Conservation (phyloP, 2,329 filamentous ascomycete genomes). For the Macrophomina tecta region DNA sequence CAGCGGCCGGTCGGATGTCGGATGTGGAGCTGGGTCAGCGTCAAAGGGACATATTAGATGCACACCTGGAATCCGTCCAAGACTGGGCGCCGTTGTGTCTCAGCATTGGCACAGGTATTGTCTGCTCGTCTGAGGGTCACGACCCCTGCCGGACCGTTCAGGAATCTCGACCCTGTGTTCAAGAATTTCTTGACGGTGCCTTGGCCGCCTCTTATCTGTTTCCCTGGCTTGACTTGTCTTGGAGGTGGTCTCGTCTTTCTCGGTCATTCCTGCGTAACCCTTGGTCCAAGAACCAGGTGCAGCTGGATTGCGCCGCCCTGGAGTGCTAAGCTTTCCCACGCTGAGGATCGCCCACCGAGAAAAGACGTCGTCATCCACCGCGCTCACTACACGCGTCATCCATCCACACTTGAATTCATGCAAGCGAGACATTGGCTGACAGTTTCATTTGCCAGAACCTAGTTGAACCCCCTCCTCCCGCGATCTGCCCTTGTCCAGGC, state of each 20-base stretch:
- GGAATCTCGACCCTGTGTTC: conserved; percentile 23
- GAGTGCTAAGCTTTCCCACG: conserved; percentile 18
- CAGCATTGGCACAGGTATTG: conserved; percentile 23
- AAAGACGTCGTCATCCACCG: conserved; percentile 6
- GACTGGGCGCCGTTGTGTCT: conserved; percentile 20
- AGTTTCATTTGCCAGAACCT: conserved; percentile 21
- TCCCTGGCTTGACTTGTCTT: conserved; percentile 28
- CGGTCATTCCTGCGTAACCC: conserved; percentile 28
- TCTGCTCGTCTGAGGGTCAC: conserved; percentile 11
- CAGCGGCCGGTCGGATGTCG: conserved; percentile 20
- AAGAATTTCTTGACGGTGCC: conserved; percentile 27
- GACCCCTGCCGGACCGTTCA: conserved; percentile 19
- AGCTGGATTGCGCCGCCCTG: conserved; percentile 19
- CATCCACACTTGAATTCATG: conserved; percentile 16
- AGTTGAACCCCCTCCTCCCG: conserved; percentile 11
- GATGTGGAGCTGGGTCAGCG: conserved; percentile 10
- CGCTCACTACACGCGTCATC: conserved; percentile 24
- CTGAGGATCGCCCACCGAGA: conserved; percentile 22
- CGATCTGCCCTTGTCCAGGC: conserved; percentile 23
- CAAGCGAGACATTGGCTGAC: conserved; percentile 21
- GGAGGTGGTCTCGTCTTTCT: conserved; percentile 21
- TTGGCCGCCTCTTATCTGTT: conserved; percentile 24
- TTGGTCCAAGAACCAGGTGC: conserved; percentile 28
- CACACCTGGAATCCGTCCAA: conserved; percentile 18
- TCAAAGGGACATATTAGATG: conserved; percentile 13